phyloP scores from a whole-genome alignment of 306 rosid genomes.

The Canavalia ensiformis region DNA sequence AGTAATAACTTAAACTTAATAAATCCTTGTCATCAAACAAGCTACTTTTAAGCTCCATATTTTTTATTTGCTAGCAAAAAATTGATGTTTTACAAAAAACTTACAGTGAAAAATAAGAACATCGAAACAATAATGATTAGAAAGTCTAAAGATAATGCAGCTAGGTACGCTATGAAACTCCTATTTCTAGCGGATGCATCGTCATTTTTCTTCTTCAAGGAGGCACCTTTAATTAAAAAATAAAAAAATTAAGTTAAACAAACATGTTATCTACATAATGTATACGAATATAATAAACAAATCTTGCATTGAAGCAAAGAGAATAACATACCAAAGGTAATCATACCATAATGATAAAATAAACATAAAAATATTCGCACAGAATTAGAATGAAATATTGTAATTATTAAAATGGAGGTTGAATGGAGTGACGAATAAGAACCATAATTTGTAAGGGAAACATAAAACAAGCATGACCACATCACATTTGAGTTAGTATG shows the following conservation, averaged over 20 bases:
- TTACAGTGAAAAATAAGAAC: conserved; percentile 71
- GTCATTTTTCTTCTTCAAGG: conserved; percentile 75
- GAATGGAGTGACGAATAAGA: conserved; percentile 55
- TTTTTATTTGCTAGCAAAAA: conserved; percentile 27
- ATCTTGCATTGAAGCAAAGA: conserved; percentile 1
- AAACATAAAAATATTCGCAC: background rate
- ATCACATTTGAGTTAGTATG: background rate
- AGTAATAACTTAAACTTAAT: background rate
- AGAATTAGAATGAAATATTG: conserved; percentile 17
- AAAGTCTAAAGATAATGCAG: conserved; percentile 67
- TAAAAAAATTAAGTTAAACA: conserved; percentile 10
- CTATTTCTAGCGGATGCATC: conserved; percentile 52
- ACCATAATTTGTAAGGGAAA: conserved; percentile 46
- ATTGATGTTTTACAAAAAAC: conserved; percentile 46
- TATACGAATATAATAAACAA: background rate
- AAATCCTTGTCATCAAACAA: conserved; percentile 28
- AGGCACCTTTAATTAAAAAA: conserved; percentile 40
- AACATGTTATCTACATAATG: conserved; percentile 7
- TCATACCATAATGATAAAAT: background rate
- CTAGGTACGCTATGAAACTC: conserved; percentile 63
- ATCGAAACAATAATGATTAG: conserved; percentile 72
- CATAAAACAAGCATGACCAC: background rate
- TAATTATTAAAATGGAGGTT: conserved; percentile 24
- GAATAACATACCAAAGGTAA: background rate
- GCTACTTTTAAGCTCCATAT: conserved; percentile 22